Evolutionary conservation across 805 yeast genomes (phyloP), one percentile per base, ranked within the genome.

Genomic region (Saturnispora quitensis): DNA sequence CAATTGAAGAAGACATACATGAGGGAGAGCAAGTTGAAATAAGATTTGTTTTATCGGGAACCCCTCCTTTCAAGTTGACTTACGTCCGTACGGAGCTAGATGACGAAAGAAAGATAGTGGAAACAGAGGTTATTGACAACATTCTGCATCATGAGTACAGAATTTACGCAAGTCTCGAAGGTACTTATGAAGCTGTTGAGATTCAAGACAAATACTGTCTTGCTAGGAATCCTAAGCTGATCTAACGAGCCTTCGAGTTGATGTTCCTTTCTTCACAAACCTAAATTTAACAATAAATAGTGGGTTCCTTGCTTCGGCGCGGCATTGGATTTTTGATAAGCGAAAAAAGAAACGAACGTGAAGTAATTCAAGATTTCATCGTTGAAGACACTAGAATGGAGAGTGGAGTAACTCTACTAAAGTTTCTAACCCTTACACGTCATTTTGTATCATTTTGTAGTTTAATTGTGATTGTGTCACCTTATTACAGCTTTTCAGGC

Each of bases 21-120:
- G 95, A 89, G 63, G 99, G 98, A 45, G 99, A 93, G 58, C 87
- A 86, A 61, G 90, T 95, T 1, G 96, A 89, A 63, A 81, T 93
- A 46, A 77, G 77, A 2, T 91, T 93, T 68, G 76, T 80, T 20
- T 86, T 93, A 61, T 77, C 78, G 34, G 99, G 99, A 15, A 78
- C 82, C 0, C 96, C 98, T 10, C 99, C 99, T 12, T 93, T 91
- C 71, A 72, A 82, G 40, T 74, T 93, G 57, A 86, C 90, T 1
- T 93, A 90, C 63, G 85, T 85, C 8, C 77, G 98, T 62, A 82
- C 86, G 6, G 68, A 64, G 42, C 48, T 65, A 20, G 51, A 56
- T 5, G 68, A 65, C 25, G 61, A 56, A 36, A 68, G 68, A 48
- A 71, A 69, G 42, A 64, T 73, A 13, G 73, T 76, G 13, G 77